Base-by-base conservation (phyloP, 1,139 yeast genomes). In the Hemisphaericaspora subhashii region DNA sequence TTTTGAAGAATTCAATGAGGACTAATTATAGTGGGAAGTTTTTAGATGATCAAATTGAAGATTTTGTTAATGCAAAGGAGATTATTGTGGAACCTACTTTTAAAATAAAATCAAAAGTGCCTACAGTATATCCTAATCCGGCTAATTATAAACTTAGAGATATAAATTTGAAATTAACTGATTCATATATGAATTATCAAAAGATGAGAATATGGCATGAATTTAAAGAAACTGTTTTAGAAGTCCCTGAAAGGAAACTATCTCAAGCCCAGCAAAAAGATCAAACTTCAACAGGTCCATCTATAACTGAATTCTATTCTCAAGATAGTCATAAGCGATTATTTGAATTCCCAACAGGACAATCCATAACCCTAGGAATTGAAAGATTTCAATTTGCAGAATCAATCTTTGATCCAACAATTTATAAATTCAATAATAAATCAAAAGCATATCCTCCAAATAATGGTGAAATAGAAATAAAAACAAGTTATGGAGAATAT, bases 281-380 rank as follows among this genome's bases (percentile, higher is more conserved):
- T 34, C 35, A n/a, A n/a, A n/a, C 51, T 4, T 52, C 44, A 25
- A 51, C 50, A 30, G 42, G 46, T 17, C 46, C 49, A 25, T 38
- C 57, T 11, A 46, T 54, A 17, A 53, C 46, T 27, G 72, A 67
- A 36, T 43, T 52, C 25, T 68, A 65, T 47, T 48, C 59, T 22
- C 62, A 57, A 36, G 67, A 62, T 37, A 49, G 60, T 5, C 60
- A 65, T 43, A 59, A 65, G 38, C 71, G 96, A 41, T 60, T 74
- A 24, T 87, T 86, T 57, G 98, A 92, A 63, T 71, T 90, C 31
- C 96, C 98, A 11, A 83, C 86, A 53, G 78, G 78, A 4, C 77
- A 72, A 51, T 55, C 67, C 9, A 44, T 72, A 5, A 60, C 61
- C 16, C 50, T 71, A 20, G 62, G 76, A 7, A 51, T 64, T 36